Evolutionary conservation across 2,329 filamentous ascomycete species (phyloP), one percentile per base, ranked within the genome.

Genomic region (Aspergillus floridensis): DNA sequence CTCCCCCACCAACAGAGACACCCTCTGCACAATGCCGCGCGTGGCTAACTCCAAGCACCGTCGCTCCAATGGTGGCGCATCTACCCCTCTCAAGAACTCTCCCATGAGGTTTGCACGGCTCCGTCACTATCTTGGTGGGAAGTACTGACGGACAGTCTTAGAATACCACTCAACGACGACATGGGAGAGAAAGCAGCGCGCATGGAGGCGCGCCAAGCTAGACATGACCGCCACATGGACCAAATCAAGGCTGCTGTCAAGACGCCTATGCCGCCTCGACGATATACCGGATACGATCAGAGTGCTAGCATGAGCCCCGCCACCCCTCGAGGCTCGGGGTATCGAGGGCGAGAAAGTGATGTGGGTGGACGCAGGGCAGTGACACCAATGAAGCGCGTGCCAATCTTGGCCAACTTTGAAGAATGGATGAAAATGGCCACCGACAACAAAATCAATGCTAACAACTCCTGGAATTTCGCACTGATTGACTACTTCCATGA

Each of bases 351-450:
- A 55, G 74, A 74, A 44, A 76, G 61, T 64, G 82, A 86, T 64
- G 85, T 86, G 38, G 81, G 86, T 60, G 69, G 88, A 91, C 49
- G 86, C 32, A 86, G 82, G 63, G 91, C 89, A 41, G 89, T 96
- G 56, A 97, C 95, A 60, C 95, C 93, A 56, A 93, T 96, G 89
- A 96, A 96, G 83, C 90, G 93, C 62, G 91, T 96, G 29, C 95
- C 95, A 1, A 90, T 99, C 68, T 82, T 99, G 57, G 95, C 95
- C 71, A 99, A 99, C 77, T 99, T 98, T 70, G 95, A 99, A 76
- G 95, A 99, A 75, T 98, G 93, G 95, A 98, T 99, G 92, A 99
- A 98, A 83, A 96, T 99, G 92, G 95, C 95, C 2, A 98, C 95
- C 16, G 95, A 99, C 80, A 99, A 99, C 80, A 95, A 95, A 78